phyloP scores from a whole-genome alignment of 352 stramenopile genomes.

The Pythium oligandrum region DNA sequence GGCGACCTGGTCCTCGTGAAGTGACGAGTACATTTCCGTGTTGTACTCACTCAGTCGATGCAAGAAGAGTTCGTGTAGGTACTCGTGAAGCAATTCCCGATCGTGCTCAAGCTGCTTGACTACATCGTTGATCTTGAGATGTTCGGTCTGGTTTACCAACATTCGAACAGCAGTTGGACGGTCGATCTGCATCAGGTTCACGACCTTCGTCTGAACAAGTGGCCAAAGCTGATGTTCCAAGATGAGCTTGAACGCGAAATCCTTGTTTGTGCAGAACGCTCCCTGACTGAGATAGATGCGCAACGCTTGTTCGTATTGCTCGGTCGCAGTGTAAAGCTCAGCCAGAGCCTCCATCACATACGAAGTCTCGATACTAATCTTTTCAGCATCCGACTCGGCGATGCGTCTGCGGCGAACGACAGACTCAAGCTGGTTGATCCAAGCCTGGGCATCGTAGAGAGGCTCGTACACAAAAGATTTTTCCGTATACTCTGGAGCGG shows the following conservation, averaged over 20 bases:
- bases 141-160: conserved; percentile 76
- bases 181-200: conserved; percentile 77
- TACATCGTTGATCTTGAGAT: conserved; percentile 73
- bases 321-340: conserved; percentile 75
- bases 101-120: conserved; percentile 71
- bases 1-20: conserved; percentile 74
- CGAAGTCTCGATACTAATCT: conserved; percentile 72
- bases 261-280: conserved; percentile 82
- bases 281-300: conserved; percentile 84
- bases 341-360: conserved; percentile 80
- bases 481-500: conserved; percentile 71
- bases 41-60: conserved; percentile 76
- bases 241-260: conserved; percentile 82
- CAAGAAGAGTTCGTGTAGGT: conserved; percentile 72
- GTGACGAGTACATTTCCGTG: conserved; percentile 55
- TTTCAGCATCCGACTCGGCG: conserved; percentile 44
- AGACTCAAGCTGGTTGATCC: conserved; percentile 80
- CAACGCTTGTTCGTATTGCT: conserved; percentile 78
- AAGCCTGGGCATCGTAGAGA: conserved; percentile 69
- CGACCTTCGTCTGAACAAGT: conserved; percentile 72
- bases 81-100: conserved; percentile 62
- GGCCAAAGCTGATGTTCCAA: conserved; percentile 77
- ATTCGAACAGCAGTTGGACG: conserved; percentile 62
- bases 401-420: conserved; percentile 68
- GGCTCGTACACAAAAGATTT: conserved; percentile 64